phyloP scores from a whole-genome alignment of 208 protist genomes.

The Naegleria lovaniensis region DNA sequence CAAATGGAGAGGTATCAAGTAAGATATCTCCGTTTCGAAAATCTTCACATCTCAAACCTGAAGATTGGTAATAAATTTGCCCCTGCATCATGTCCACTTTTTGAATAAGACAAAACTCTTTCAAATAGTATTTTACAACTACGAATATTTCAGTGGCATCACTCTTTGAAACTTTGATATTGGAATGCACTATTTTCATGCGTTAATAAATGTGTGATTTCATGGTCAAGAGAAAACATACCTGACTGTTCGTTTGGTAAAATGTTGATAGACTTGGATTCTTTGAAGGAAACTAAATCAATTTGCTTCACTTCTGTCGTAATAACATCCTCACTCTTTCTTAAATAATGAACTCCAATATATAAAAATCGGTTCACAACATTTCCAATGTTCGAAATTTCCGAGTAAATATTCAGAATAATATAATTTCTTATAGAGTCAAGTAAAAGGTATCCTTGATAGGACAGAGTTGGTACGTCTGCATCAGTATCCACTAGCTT shows the following conservation, averaged over 20 bases:
- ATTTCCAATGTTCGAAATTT: neutral
- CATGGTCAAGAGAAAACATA: no score
- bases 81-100: neutral
- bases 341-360: neutral
- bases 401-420: neutral
- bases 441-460: neutral
- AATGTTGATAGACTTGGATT: neutral
- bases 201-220: no score
- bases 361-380: neutral
- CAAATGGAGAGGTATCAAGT: neutral
- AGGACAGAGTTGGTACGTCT: neutral
- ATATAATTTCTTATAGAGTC: neutral
- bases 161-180: neutral
- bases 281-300: neutral
- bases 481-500: neutral
- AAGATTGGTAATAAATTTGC: neutral
- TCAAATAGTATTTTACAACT: neutral
- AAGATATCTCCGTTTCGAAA: neutral
- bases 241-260: neutral
- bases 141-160: neutral
- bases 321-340: neutral
- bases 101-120: neutral
- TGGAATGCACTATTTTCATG: neutral
- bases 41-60: neutral
- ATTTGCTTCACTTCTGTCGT: neutral